Conservation (phyloP, 768 basidiomycete species). For the Strobilomyces echinocephalus region DNA sequence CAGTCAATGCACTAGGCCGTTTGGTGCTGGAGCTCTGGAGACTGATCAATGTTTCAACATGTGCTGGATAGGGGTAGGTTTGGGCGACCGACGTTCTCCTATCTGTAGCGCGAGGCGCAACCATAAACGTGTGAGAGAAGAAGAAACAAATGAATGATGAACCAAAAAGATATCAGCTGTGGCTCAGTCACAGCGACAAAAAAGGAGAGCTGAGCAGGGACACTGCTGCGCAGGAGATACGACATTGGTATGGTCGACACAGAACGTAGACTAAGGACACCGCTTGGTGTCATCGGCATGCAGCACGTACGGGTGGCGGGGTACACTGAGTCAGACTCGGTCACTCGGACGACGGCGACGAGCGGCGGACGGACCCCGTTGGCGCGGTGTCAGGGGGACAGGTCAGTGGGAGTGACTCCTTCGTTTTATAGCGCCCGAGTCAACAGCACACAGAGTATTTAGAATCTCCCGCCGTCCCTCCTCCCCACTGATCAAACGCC, state of each 20-base stretch:
- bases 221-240: not conserved
- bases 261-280: not conserved
- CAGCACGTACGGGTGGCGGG: no score
- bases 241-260: not conserved
- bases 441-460: conserved; percentile 21
- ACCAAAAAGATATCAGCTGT: not conserved
- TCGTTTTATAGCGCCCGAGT: conserved; percentile 30
- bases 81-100: not conserved
- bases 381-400: conserved; percentile 22
- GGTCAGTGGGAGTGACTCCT: conserved; percentile 31
- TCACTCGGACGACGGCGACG: not conserved
- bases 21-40: no score
- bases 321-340: not conserved
- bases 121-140: not conserved
- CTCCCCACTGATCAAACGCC: not conserved
- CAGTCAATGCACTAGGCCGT: no score
- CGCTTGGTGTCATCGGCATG: not conserved
- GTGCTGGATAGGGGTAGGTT: not conserved
- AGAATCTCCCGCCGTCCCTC: conserved; percentile 1
- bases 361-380: conserved; percentile 20
- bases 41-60: no score
- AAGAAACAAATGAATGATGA: not conserved
- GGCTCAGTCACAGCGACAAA: not conserved
- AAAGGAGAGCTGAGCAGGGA: not conserved
- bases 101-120: not conserved